Evolutionary conservation across 176 grass and related monocot genomes (phyloP), one percentile per base, ranked within the genome.

Genomic region (Saccharum spontaneum): DNA sequence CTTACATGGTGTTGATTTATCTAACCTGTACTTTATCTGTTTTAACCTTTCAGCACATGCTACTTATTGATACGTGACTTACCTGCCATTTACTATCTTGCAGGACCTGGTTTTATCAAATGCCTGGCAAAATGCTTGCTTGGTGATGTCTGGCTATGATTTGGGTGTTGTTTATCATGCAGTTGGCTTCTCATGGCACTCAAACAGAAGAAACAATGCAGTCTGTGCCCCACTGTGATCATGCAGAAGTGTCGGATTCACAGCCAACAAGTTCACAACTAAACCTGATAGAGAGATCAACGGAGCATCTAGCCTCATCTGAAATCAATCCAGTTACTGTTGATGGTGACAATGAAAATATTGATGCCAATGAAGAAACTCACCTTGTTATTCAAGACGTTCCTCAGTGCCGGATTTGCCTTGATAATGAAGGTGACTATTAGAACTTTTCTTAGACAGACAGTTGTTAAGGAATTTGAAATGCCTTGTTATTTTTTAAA

Each of bases 361-460:
- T 82, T 55, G 85, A 88, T 84, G 79, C 24, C 24, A 78, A 83
- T 37, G 89, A 90, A 81, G 90, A 92, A 79, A 86, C 86, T 43
- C 79, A 67, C 38, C 86, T 92, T 64, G 85, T 97, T 62, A 82
- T 90, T 77, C 93, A 92, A 86, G 96, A 95, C 18, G 68, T 59
- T 16, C 87, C 91, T 54, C 96, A 98, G 38, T 98, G 96, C 36
- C 85, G 93, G 60, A 98, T 98, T 83, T 98, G 96, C 82, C 93
- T 98, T 81, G 96, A 98, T 83, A 98, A 45, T 28, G 96, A 83
- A 98, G 96, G 96, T 73, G 72, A 49, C n/a, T 17, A 73, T 36
- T 85, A 52, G 14, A 43, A 23, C 50, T 62, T 79, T 79, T 55
- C 11, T 43, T 68, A 85, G 11, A 37, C 28, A 85, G 11, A 37